Evolutionary conservation across 108 stramenopile species (phyloP).

Genomic region (Pseudonitzschia multistriata): DNA sequence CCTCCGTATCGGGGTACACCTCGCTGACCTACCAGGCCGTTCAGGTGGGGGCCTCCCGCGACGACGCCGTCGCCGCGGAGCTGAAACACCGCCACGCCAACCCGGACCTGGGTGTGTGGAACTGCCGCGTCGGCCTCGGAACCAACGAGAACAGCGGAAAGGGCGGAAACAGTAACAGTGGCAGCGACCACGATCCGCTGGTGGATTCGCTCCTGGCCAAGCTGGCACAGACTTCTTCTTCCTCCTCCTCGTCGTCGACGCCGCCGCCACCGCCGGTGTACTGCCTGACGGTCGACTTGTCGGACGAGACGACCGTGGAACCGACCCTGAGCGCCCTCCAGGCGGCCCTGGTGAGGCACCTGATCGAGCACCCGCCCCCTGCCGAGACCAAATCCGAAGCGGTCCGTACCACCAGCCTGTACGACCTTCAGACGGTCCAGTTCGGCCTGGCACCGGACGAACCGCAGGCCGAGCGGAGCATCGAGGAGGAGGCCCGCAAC

Average conservation of each 20-base stretch:
- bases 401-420: neutral
- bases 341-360: conserved; percentile 42
- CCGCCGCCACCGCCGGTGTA: conserved; percentile 15
- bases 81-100: conserved; percentile 42
- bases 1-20: conserved; percentile 28
- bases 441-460: conserved; percentile 52
- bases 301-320: conserved; percentile 44
- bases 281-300: conserved; percentile 46
- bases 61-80: conserved; percentile 10
- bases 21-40: conserved; percentile 67
- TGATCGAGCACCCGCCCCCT: conserved; percentile 33
- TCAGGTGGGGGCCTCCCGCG: conserved; percentile 39
- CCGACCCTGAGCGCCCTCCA: conserved; percentile 40
- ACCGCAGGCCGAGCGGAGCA: conserved; percentile 8
- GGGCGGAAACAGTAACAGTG: neutral
- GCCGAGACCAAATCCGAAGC: neutral
- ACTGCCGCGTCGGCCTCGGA: conserved; percentile 29
- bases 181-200: conserved; percentile 5
- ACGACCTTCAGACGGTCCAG: conserved; percentile 36
- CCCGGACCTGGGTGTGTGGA: conserved; percentile 64
- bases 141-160: neutral
- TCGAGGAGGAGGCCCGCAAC: conserved; percentile 17
- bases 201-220: conserved; percentile 34
- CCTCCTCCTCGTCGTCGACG: neutral
- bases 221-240: neutral